Evolutionary conservation across 2,329 filamentous ascomycete species (phyloP).

Genomic region (Hymenoscyphus occultus): DNA sequence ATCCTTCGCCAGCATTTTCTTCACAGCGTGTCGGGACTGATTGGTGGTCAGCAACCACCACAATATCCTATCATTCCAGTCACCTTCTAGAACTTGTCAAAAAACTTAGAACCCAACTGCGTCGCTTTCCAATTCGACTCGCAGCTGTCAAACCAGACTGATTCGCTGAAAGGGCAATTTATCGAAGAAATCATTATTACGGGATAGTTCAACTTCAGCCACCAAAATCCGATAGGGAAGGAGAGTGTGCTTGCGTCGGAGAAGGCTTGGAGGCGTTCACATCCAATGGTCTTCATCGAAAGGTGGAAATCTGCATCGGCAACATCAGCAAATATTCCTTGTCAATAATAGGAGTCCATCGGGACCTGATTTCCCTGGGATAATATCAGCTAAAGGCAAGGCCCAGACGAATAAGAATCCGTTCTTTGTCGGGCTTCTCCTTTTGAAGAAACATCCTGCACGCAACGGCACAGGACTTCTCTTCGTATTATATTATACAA

Average conservation of each 20-base stretch:
- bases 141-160: background rate
- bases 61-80: slow-evolving; percentile 11
- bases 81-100: slow-evolving; percentile 3
- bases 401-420: slow-evolving; percentile 10
- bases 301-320: slow-evolving; percentile 9
- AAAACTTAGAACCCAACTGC: background rate
- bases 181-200: background rate
- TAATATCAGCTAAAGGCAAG: background rate
- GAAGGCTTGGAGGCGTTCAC: slow-evolving; percentile 12
- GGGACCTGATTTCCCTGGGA: background rate
- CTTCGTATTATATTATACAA: background rate
- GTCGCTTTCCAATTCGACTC: background rate
- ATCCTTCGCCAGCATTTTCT: slow-evolving; percentile 3
- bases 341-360: slow-evolving; percentile 8
- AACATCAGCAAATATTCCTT: slow-evolving; percentile 12
- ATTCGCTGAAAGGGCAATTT: background rate
- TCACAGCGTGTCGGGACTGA: slow-evolving; percentile 9
- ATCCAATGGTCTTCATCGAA: slow-evolving; percentile 23
- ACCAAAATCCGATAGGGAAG: slow-evolving; percentile 2
- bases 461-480: slow-evolving; percentile 6
- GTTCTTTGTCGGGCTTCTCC: slow-evolving; percentile 5
- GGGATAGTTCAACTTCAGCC: background rate
- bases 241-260: slow-evolving; percentile 25
- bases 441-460: slow-evolving; percentile 15
- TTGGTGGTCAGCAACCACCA: slow-evolving; percentile 3